Conservation (phyloP, 176 grass and related monocot genomes). For the Triticum monococcum region DNA sequence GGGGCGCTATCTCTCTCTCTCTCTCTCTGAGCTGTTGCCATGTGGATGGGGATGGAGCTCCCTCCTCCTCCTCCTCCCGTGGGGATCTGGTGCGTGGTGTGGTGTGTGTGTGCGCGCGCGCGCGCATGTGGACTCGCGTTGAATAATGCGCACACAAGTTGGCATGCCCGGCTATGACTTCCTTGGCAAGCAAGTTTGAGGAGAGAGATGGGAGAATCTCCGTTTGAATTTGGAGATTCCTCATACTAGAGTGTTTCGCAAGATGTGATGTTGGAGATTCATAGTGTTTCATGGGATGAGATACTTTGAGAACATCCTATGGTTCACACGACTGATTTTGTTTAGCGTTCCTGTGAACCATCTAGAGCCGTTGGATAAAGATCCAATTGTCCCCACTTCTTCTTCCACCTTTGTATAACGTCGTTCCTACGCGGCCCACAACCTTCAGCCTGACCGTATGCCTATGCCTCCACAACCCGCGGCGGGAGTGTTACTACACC, state of each 20-base stretch:
- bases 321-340: no score
- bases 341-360: no score
- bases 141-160: neutral
- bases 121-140: neutral
- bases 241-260: no score
- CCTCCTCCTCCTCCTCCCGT: neutral
- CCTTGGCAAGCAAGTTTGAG: neutral
- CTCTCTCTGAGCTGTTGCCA: constrained; percentile 41
- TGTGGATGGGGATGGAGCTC: constrained; percentile 9
- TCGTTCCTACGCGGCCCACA: no score
- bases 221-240: neutral
- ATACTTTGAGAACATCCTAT: no score
- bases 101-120: neutral
- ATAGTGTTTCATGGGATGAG: no score
- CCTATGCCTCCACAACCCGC: no score
- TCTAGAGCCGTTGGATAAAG: no score
- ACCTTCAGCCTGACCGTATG: no score
- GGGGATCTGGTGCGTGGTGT: neutral
- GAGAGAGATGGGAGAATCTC: neutral
- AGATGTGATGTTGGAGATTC: neutral
- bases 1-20: neutral
- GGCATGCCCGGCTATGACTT: neutral
- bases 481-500: no score
- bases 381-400: no score
- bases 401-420: no score